phyloP scores from a whole-genome alignment of 805 yeast species.

The Kregervanrija delftensis region DNA sequence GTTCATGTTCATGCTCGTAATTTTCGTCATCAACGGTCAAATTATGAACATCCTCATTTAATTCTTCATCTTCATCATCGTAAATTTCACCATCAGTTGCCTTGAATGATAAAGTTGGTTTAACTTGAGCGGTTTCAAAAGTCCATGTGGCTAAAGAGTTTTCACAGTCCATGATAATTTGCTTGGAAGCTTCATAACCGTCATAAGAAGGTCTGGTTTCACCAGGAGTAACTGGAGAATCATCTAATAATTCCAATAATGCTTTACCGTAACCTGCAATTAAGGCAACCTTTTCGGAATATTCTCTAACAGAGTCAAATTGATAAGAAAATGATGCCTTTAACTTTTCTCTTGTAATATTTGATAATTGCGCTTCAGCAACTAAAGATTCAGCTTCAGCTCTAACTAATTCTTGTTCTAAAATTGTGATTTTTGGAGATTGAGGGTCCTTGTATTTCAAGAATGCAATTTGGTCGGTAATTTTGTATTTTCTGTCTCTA shows the following conservation, averaged over 20 bases:
- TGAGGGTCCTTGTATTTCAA: conserved; percentile 81
- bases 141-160: conserved; percentile 81
- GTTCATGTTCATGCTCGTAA: conserved; percentile 9
- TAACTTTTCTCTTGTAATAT: conserved; percentile 81
- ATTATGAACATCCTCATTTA: conserved; percentile 38
- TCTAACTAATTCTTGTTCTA: conserved; percentile 85
- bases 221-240: conserved; percentile 84
- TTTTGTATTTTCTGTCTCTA: conserved; percentile 78
- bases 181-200: conserved; percentile 84
- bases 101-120: conserved; percentile 69
- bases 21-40: conserved; percentile 45
- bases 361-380: conserved; percentile 87
- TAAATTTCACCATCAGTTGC: conserved; percentile 38
- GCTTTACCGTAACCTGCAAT: conserved; percentile 91
- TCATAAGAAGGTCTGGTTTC: conserved; percentile 87
- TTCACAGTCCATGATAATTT: conserved; percentile 80
- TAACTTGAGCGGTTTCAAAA: conserved; percentile 72
- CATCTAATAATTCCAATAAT: conserved; percentile 73
- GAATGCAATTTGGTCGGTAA: conserved; percentile 79
- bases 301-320: conserved; percentile 80
- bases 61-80: conserved; percentile 41
- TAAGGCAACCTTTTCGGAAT: conserved; percentile 77
- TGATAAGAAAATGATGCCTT: conserved; percentile 80
- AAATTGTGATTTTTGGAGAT: conserved; percentile 70
- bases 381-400: conserved; percentile 89